Conservation (phyloP, 768 basidiomycete species). For the Auriculariales sp. region DNA sequence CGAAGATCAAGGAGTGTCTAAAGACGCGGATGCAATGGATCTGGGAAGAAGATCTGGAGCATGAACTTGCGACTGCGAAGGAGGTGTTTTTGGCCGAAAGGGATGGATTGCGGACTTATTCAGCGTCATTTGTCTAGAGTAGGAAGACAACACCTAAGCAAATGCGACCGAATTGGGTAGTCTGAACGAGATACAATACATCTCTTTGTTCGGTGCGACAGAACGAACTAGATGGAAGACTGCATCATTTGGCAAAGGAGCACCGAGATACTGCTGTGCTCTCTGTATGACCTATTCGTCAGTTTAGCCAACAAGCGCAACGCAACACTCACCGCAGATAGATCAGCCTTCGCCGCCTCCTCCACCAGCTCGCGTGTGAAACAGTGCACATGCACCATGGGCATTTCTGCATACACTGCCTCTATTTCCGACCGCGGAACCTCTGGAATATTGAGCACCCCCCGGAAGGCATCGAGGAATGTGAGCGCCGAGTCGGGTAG, state of each 20-base stretch:
- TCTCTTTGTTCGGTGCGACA: constrained; percentile 91
- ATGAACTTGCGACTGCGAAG: too few relatives aligned
- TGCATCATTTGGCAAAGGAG: constrained; percentile 16
- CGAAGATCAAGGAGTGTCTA: too few relatives aligned
- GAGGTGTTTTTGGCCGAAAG: too few relatives aligned
- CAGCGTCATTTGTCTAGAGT: too few relatives aligned
- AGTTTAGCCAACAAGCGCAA: not conserved
- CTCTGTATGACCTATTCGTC: constrained; percentile 6
- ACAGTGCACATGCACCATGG: constrained; percentile 91
- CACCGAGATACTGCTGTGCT: constrained; percentile 1
- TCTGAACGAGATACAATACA: constrained; percentile 92
- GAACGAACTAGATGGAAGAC: constrained; percentile 74
- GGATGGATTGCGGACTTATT: too few relatives aligned
- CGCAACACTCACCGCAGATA: constrained; percentile 48
- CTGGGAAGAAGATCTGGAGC: too few relatives aligned
- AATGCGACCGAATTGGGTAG: constrained; percentile 34
- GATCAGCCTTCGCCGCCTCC: constrained; percentile 58
- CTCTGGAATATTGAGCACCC: constrained; percentile 34
- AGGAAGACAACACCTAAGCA: too few relatives aligned
- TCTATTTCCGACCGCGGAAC: constrained; percentile 31
- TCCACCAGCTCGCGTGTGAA: constrained; percentile 77
- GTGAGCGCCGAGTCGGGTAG: constrained; percentile 82
- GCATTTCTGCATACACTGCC: constrained; percentile 41
- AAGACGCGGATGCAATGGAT: too few relatives aligned
- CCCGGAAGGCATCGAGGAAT: constrained; percentile 81